These are phyloP conservation scores for Xylariaceae sp. DNA, from an alignment of 2,329 filamentous ascomycete species.

Conservation along the genomic window DNA sequence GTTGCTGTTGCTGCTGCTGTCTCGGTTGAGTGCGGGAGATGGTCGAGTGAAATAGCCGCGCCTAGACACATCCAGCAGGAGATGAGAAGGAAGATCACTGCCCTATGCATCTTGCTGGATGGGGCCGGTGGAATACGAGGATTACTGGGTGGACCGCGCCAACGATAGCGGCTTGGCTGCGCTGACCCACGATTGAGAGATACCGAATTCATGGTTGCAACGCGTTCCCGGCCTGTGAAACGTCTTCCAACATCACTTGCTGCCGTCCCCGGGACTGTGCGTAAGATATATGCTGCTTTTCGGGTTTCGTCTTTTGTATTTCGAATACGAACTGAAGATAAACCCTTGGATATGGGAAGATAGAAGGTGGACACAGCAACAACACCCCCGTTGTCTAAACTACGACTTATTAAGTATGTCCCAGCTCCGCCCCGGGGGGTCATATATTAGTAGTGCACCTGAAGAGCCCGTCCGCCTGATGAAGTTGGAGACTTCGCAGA, in stretches of 20 bases:
- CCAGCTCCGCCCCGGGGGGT: no score
- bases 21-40: slow-evolving; percentile 37
- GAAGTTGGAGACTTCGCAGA: slow-evolving; percentile 3
- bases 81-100: slow-evolving; percentile 42
- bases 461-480: slow-evolving; percentile 13
- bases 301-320: no score
- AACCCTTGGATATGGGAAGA: no score
- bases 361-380: no score
- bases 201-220: slow-evolving; percentile 19
- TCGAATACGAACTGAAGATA: no score
- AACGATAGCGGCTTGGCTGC: slow-evolving; percentile 9
- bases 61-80: slow-evolving; percentile 37
- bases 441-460: slow-evolving; percentile 10
- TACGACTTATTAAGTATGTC: no score
- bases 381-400: no score
- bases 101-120: slow-evolving; percentile 34
- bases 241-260: slow-evolving; percentile 18
- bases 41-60: slow-evolving; percentile 35
- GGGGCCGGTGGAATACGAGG: slow-evolving; percentile 3
- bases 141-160: slow-evolving; percentile 15
- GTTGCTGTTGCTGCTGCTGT: slow-evolving; percentile 23
- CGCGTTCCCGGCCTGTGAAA: slow-evolving; percentile 17
- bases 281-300: no score
- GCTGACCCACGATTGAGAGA: slow-evolving; percentile 9
- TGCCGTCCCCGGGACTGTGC: not conserved